A percentile compares a stretch with the other conserved stretches of the same genome.
These are phyloP conservation scores for Lactifluus volemus DNA, from an alignment of 768 basidiomycete species.

Conservation along the genomic window DNA sequence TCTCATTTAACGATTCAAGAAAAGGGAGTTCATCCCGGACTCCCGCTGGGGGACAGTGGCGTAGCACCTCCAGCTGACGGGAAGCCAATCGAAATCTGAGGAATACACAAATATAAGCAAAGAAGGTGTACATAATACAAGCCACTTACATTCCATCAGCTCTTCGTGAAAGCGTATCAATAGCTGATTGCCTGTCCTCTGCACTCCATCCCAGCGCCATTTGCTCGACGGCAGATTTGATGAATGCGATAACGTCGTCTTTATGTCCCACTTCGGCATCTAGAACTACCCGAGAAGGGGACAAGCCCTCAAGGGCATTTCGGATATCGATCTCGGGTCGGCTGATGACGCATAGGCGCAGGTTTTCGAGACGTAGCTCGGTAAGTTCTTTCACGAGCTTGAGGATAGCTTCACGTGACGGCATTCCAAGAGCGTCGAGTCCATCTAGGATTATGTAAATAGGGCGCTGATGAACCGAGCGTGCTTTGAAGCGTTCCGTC, in stretches of 20 bases:
- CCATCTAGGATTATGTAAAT: slow-evolving; percentile 3
- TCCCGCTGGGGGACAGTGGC: not conserved
- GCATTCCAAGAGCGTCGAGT: not conserved
- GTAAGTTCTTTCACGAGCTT: not conserved
- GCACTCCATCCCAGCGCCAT: not conserved
- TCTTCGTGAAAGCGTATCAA: not conserved
- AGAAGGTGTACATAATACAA: not conserved
- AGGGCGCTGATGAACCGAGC: not conserved
- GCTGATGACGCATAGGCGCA: not conserved
- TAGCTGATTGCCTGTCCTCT: not conserved
- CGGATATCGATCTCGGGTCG: not conserved
- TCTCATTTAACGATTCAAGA: not conserved
- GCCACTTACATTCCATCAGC: slow-evolving; percentile 6
- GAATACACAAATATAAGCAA: not conserved
- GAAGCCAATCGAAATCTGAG: slow-evolving; percentile 1
- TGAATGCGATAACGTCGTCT: not conserved
- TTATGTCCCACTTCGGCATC: not conserved
- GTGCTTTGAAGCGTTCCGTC: not conserved
- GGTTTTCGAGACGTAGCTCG: not conserved
- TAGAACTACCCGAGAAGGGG: not conserved
- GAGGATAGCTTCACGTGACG: not conserved
- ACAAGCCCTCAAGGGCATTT: not conserved
- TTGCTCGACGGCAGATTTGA: not conserved
- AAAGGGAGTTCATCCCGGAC: not conserved
- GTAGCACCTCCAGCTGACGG: not conserved